Evolutionary conservation across 192 early-diverging fungal genomes (phyloP).

Genomic region (Endogone sp.): DNA sequence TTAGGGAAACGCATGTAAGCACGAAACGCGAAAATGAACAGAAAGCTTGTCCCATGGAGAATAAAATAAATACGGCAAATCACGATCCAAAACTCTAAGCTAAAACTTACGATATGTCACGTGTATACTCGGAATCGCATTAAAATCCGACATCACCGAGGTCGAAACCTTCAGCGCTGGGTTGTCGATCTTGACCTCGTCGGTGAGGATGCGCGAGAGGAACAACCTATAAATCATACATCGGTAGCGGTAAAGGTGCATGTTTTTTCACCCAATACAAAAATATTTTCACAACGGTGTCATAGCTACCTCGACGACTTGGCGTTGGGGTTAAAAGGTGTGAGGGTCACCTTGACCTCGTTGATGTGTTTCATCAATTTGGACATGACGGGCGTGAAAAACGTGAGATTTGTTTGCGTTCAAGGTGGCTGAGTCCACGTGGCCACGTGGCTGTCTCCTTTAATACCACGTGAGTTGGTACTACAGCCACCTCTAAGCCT

Average conservation of each 20-base stretch:
- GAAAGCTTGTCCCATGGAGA: too few species aligned
- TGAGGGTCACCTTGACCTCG: constrained; percentile 48
- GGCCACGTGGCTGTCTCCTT: too few species aligned
- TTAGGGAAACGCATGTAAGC: too few species aligned
- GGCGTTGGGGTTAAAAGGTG: constrained; percentile 40
- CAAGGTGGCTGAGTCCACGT: too few species aligned
- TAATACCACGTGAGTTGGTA: too few species aligned
- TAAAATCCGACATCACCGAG: constrained; percentile 35
- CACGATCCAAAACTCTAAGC: not conserved
- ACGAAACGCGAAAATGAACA: too few species aligned
- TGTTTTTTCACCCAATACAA: too few species aligned
- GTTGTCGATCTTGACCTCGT: constrained; percentile 36
- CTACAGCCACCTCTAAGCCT: too few species aligned
- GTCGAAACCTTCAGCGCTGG: constrained; percentile 45
- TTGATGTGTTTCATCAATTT: constrained; percentile 35
- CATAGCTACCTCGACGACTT: constrained; percentile 44
- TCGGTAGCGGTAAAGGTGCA: too few species aligned
- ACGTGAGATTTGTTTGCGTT: too few species aligned
- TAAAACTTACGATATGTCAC: constrained; percentile 41
- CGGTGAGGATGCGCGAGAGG: constrained; percentile 44
- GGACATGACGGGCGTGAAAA: not conserved
- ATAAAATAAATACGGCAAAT: not conserved
- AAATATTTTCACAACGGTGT: constrained; percentile 1
- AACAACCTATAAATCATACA: constrained; percentile 37
- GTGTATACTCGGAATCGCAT: constrained; percentile 30